A percentile compares a stretch with the other conserved stretches of the same genome.
Conservation (phyloP, 345 rosid genomes). For the Syzygium grande region DNA sequence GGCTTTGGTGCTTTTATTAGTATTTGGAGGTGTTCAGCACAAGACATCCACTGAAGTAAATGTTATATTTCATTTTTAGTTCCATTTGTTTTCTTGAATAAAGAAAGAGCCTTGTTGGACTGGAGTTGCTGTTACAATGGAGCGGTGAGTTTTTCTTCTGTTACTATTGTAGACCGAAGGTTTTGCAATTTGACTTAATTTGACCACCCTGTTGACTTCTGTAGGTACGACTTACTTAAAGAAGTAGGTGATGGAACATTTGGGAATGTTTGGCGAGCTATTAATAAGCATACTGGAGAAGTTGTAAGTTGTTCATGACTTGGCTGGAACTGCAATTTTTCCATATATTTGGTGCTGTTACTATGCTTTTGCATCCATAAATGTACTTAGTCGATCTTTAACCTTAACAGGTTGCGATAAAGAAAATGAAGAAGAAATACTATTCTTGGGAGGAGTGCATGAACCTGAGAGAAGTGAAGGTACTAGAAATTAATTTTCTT, state of each 20-base stretch:
- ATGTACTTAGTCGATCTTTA: not conserved
- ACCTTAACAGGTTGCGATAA: constrained; percentile 68
- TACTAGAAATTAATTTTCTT: constrained; percentile 6
- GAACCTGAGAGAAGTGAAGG: constrained; percentile 94
- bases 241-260: constrained; percentile 95
- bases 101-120: not conserved
- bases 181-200: not conserved
- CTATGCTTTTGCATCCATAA: not conserved
- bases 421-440: constrained; percentile 72
- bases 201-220: not conserved
- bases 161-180: not conserved
- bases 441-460: constrained; percentile 36
- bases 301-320: constrained; percentile 35
- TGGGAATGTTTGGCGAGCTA: constrained; percentile 86
- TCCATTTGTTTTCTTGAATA: not conserved
- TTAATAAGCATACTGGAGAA: constrained; percentile 69
- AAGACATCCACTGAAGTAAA: not conserved
- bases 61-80: not conserved
- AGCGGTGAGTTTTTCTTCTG: not conserved
- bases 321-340: not conserved
- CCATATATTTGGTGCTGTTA: not conserved
- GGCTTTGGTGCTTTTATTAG: not conserved
- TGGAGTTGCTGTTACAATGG: not conserved
- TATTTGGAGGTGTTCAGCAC: not conserved
- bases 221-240: constrained; percentile 22